These are phyloP conservation scores for Rhodotorula sp. DNA, from an alignment of 1,284 basidiomycete species.

Conservation along the genomic window DNA sequence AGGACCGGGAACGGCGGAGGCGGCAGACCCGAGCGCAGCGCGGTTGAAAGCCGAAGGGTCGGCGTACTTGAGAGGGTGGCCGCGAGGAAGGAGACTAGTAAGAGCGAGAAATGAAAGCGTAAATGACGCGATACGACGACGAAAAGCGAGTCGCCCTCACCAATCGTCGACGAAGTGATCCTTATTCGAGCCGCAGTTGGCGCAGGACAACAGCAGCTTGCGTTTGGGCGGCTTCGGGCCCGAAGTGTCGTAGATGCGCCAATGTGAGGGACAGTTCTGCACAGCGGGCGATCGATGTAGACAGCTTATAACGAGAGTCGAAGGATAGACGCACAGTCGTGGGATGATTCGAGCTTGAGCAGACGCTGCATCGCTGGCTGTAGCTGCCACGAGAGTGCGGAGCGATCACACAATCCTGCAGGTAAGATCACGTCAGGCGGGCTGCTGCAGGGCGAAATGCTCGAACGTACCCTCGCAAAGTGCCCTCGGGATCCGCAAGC, in stretches of 20 bases:
- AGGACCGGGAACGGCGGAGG: slow-evolving; percentile 4
- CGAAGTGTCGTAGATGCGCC: slow-evolving; percentile 37
- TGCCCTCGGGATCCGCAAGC: slow-evolving; percentile 39
- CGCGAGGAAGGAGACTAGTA: slow-evolving; percentile 32
- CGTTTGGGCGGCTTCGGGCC: slow-evolving; percentile 37
- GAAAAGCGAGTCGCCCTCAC: slow-evolving; percentile 2
- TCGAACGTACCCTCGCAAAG: slow-evolving; percentile 18
- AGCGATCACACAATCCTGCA: slow-evolving; percentile 25
- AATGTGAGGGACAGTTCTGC: slow-evolving; percentile 37
- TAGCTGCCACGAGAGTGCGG: slow-evolving; percentile 8
- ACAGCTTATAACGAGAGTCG: too few relatives aligned
- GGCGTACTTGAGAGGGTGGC: slow-evolving; percentile 36
- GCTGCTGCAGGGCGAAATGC: too few relatives aligned
- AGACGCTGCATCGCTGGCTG: slow-evolving; percentile 24
- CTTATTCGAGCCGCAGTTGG: slow-evolving; percentile 34
- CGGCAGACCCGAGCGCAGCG: slow-evolving; percentile 25
- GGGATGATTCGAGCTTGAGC: slow-evolving; percentile 25
- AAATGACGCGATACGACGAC: neutral
- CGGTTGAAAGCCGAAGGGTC: slow-evolving; percentile 38
- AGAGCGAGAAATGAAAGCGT: neutral
- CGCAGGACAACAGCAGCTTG: slow-evolving; percentile 34
- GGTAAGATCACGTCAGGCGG: neutral
- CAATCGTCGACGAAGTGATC: slow-evolving; percentile 43
- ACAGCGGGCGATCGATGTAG: accelerated
- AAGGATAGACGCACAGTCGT: slow-evolving; percentile 10